Evolutionary conservation across 257 asterid genomes (phyloP).

Genomic region (Eucommia ulmoides): DNA sequence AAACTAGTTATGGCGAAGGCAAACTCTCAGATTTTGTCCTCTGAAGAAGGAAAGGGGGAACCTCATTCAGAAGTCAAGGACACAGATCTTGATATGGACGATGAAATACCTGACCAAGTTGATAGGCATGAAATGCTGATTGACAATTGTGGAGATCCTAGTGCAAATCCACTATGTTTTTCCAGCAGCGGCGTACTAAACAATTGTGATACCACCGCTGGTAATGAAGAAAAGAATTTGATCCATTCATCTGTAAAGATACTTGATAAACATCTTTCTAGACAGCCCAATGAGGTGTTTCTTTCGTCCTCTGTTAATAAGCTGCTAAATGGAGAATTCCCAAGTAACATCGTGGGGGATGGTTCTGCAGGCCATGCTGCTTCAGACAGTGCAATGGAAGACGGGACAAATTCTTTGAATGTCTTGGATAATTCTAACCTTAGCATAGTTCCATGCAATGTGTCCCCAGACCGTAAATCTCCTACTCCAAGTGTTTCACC

Average conservation of each 20-base stretch:
- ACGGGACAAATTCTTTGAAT: conserved; percentile 13
- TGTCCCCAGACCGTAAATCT: conserved; percentile 45
- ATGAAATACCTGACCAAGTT: conserved; percentile 34
- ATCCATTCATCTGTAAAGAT: conserved; percentile 5
- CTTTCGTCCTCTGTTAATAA: too few species aligned
- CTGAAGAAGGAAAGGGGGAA: conserved; percentile 17
- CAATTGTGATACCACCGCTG: too few species aligned
- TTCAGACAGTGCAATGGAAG: background rate
- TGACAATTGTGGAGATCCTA: conserved; percentile 6
- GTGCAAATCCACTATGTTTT: too few species aligned
- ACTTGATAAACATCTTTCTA: conserved; percentile 14
- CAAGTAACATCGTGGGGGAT: too few species aligned
- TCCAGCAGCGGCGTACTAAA: too few species aligned
- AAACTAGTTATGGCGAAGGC: conserved; percentile 2
- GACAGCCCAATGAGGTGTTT: too few species aligned
- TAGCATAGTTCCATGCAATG: conserved; percentile 25
- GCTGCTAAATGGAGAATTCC: too few species aligned
- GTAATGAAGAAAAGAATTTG: conserved; percentile 6
- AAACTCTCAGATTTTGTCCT: too few species aligned
- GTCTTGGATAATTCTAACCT: conserved; percentile 21
- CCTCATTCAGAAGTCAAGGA: conserved; percentile 16
- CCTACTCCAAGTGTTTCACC: conserved; percentile 92
- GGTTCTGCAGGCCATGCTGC: too few species aligned
- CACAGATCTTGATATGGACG: conserved; percentile 69
- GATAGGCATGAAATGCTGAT: conserved; percentile 21